These are phyloP conservation scores for Fibroporia radiculosa DNA, from an alignment of 768 basidiomycete species.

Conservation along the genomic window DNA sequence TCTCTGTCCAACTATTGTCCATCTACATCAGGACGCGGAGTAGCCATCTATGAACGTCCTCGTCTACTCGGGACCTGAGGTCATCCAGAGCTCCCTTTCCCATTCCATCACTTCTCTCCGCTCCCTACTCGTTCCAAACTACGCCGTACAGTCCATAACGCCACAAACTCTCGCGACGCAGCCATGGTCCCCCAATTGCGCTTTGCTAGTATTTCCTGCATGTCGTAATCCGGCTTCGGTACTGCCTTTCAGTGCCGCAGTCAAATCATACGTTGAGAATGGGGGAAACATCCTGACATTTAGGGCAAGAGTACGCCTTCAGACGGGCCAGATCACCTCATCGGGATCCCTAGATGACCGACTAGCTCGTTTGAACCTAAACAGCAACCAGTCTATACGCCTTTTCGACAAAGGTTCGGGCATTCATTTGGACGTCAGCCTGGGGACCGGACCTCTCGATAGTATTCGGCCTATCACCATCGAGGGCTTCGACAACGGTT, in stretches of 20 bases:
- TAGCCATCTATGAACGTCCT: conserved; percentile 41
- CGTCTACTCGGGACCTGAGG: conserved; percentile 37
- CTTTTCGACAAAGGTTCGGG: not conserved
- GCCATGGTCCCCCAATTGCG: conserved; percentile 74
- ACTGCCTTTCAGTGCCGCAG: conserved; percentile 33
- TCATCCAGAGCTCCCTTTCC: conserved; percentile 29
- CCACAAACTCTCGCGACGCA: conserved; percentile 48
- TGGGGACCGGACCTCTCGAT: not conserved
- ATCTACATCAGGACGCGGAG: too few species aligned
- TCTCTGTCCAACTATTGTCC: too few species aligned
- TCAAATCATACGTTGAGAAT: conserved; percentile 51
- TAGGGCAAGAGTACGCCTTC: conserved; percentile 34
- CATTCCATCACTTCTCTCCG: conserved; percentile 32
- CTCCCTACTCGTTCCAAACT: conserved; percentile 58
- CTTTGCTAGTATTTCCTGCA: conserved; percentile 73
- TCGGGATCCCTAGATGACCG: not conserved
- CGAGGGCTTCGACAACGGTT: not conserved
- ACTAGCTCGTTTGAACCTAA: not conserved
- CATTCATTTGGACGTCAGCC: not conserved
- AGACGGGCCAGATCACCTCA: not conserved
- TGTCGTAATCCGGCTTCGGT: conserved; percentile 36
- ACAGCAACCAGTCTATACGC: not conserved
- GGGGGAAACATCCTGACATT: conserved; percentile 73
- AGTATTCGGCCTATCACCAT: not conserved
- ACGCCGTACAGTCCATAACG: conserved; percentile 68